Percentiles rank a stretch among this genome's conserved stretches.
Evolutionary conservation across 1,284 basidiomycete genomes (phyloP).

Genomic region (Testicularia cyperi): DNA sequence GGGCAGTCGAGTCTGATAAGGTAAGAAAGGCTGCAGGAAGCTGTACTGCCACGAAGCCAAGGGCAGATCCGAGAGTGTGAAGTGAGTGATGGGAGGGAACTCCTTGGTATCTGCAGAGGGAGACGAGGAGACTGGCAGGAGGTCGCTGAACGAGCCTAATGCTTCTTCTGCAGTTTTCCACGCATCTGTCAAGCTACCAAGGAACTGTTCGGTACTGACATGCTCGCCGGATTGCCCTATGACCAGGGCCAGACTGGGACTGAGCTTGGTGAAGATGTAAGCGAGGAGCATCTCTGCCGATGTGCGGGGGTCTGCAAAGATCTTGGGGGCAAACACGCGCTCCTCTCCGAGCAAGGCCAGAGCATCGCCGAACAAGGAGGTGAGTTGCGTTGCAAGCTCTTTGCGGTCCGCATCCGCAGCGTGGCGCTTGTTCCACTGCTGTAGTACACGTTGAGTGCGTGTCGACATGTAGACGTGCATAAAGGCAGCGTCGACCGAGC

Average conservation of each 20-base stretch:
- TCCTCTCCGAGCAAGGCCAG: constrained; percentile 39
- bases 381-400: constrained; percentile 11
- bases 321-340: constrained; percentile 12
- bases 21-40: constrained; percentile 23
- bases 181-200: constrained; percentile 15
- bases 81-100: too few species aligned
- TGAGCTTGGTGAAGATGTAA: constrained; percentile 11
- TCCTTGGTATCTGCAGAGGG: too few species aligned
- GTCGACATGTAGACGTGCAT: constrained; percentile 17
- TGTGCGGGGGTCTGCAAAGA: constrained; percentile 24
- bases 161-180: constrained; percentile 25
- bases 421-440: constrained; percentile 11
- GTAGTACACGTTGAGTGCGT: constrained; percentile 12
- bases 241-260: constrained; percentile 19
- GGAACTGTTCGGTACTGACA: constrained; percentile 15
- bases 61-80: too few species aligned
- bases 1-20: constrained; percentile 24
- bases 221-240: constrained; percentile 11
- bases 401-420: constrained; percentile 11
- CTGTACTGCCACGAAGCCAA: constrained; percentile 4
- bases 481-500: constrained; percentile 12
- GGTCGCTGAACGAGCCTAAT: constrained; percentile 3
- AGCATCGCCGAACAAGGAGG: constrained; percentile 16
- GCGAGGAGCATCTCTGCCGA: constrained; percentile 20
- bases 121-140: neutral